Evolutionary conservation across 164 flowering plant genomes (phyloP), one percentile per base, ranked within the genome.

Genomic region (Cinnamomum micranthum): DNA sequence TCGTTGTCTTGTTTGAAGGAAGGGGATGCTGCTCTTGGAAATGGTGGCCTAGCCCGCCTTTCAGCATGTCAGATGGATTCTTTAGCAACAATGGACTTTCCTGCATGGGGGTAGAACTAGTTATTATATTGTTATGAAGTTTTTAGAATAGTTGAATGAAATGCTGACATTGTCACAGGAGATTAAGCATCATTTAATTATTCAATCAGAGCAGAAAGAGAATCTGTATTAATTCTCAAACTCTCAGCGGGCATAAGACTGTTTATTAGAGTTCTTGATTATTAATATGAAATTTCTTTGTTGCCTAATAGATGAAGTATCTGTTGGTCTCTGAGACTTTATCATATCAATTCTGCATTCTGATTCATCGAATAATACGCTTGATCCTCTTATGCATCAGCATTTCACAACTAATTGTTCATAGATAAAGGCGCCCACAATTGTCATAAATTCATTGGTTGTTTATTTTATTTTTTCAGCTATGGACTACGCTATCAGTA

Each of bases 11-110:
- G 22, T 69, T 80, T 27, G 65, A 77, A 86, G 91, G 91, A 86
- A 84, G 87, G 85, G 64, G 91, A 88, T 86, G 88, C 88, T 71
- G 87, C 87, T 33, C 88, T 86, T 67, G 91, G 91, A 69, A 88
- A 88, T 80, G 91, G 91, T 74, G 91, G 91, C 55, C 81, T 88
- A 35, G 91, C 86, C 71, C 88, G 91, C 52, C 87, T 88, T 65
- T 80, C 89, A 62, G 86, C 89, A 63, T 88, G 91, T 77, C 84
- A 80, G 71, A 81, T 86, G 86, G 91, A 88, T 74, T 86, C 89
- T 69, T 75, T 88, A 28, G 91, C 91, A 65, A 85, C 91, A 52
- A 31, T 88, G 74, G 85, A 88, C 76, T 86, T 78, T 75, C 89
- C 91, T 58, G 91, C 88, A 63, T 82, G 86, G 86, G 91, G 88